Conservation (phyloP, 2,329 filamentous ascomycete species). For the Chrysoporthe deuterocubensis region DNA sequence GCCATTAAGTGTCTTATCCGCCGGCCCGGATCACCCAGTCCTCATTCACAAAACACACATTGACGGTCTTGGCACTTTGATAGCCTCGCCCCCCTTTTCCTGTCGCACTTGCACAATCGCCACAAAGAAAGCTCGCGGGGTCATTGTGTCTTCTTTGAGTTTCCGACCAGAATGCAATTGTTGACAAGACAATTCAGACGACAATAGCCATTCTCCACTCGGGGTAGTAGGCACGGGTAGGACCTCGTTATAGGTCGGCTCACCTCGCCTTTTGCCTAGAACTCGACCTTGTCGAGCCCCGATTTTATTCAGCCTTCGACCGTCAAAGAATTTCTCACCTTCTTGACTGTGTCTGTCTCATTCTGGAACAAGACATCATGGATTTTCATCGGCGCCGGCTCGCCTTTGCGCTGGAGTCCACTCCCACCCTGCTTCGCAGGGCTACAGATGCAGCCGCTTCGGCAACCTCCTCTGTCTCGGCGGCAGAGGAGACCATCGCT, state of each 20-base stretch:
- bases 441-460: constrained; percentile 17
- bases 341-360: not conserved
- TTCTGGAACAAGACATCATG: constrained; percentile 35
- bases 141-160: constrained; percentile 11
- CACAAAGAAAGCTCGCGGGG: constrained; percentile 17
- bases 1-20: constrained; percentile 22
- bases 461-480: constrained; percentile 32
- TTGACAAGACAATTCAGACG: constrained; percentile 5
- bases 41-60: constrained; percentile 1
- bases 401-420: constrained; percentile 31
- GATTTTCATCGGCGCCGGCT: constrained; percentile 37
- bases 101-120: constrained; percentile 2
- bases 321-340: not conserved
- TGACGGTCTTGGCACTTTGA: not conserved
- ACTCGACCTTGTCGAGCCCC: constrained; percentile 3
- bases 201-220: constrained; percentile 26
- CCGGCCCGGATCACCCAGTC: constrained; percentile 26
- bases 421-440: constrained; percentile 20
- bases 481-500: constrained; percentile 54
- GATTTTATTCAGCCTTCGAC: not conserved
- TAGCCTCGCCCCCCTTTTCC: constrained; percentile 14
- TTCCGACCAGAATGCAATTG: constrained; percentile 26
- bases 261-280: not conserved
- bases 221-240: constrained; percentile 14
- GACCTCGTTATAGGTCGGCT: constrained; percentile 15